A percentile compares a stretch with the other conserved stretches of the same genome.
Evolutionary conservation across 2,329 filamentous ascomycete species (phyloP).

Genomic region (Anisogramma anomala): DNA sequence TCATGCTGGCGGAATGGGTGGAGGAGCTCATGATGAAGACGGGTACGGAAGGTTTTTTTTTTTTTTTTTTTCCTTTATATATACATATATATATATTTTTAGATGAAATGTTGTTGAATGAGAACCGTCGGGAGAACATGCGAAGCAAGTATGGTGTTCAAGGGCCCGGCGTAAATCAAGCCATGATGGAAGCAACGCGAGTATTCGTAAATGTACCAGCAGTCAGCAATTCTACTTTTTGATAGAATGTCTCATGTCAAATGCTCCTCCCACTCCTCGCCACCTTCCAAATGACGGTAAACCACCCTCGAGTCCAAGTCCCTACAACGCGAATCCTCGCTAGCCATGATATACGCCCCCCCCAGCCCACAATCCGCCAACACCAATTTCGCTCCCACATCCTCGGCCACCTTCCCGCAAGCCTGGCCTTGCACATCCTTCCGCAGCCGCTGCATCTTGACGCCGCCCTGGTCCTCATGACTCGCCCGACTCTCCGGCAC

Average conservation of each 20-base stretch:
- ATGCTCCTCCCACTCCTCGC: constrained; percentile 36
- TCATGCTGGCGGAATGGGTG: constrained; percentile 9
- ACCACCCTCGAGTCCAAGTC: constrained; percentile 47
- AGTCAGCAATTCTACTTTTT: not conserved
- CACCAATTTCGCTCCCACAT: constrained; percentile 37
- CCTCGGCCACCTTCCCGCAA: constrained; percentile 42
- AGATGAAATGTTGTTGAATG: no score
- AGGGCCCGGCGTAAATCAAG: no score
- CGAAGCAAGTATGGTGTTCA: no score
- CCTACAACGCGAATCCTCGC: constrained; percentile 37
- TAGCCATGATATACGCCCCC: constrained; percentile 39
- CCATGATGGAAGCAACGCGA: no score
- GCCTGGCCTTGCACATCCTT: constrained; percentile 46
- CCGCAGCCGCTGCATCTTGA: constrained; percentile 47
- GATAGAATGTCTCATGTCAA: no score
- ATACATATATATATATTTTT: not conserved
- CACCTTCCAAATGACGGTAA: constrained; percentile 42
- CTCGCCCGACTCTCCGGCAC: constrained; percentile 21
- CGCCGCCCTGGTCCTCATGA: constrained; percentile 34
- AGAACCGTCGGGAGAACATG: no score
- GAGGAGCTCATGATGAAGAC: constrained; percentile 15
- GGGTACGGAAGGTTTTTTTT: no score
- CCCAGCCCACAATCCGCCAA: constrained; percentile 37
- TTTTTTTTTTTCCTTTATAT: no score
- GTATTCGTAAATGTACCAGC: no score